These are phyloP conservation scores for Solanum microdontum DNA, from an alignment of 257 asterid species.

Conservation along the genomic window DNA sequence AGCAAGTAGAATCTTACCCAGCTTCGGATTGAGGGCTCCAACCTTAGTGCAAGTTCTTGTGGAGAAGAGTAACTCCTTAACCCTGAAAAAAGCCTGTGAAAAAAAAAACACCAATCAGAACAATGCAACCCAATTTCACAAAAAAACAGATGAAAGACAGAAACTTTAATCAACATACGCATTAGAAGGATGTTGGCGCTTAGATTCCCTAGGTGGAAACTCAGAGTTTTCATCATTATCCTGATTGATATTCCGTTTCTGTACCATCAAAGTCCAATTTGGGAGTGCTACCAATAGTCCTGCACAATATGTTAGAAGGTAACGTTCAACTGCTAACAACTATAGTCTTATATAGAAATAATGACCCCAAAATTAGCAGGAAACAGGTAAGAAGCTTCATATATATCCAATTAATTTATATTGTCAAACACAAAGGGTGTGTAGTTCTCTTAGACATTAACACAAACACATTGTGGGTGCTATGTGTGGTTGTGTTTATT, in stretches of 20 bases:
- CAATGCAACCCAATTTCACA: neutral
- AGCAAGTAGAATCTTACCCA: conserved; percentile 31
- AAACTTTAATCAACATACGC: conserved; percentile 12
- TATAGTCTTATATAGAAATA: conserved; percentile 4
- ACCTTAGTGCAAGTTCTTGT: conserved; percentile 29
- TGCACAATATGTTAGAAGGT: conserved; percentile 13
- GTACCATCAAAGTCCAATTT: conserved; percentile 43
- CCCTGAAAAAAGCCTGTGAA: conserved; percentile 36
- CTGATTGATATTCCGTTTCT: conserved; percentile 36
- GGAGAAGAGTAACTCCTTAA: conserved; percentile 20
- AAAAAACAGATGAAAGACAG: neutral
- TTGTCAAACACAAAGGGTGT: conserved; percentile 8
- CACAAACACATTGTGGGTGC: neutral
- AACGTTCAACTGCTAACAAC: conserved; percentile 23
- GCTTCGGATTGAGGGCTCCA: conserved; percentile 54
- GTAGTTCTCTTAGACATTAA: neutral
- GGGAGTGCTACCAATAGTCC: neutral
- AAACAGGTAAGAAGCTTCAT: conserved; percentile 53
- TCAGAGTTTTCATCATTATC: conserved; percentile 45
- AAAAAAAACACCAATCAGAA: neutral
- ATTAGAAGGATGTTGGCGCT: conserved; percentile 22
- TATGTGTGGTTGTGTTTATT: neutral
- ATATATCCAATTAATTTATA: conserved; percentile 11
- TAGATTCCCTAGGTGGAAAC: conserved; percentile 18
- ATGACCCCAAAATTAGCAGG: conserved; percentile 5